phyloP scores from a whole-genome alignment of 441 rosid species.

The Adansonia gregorii region DNA sequence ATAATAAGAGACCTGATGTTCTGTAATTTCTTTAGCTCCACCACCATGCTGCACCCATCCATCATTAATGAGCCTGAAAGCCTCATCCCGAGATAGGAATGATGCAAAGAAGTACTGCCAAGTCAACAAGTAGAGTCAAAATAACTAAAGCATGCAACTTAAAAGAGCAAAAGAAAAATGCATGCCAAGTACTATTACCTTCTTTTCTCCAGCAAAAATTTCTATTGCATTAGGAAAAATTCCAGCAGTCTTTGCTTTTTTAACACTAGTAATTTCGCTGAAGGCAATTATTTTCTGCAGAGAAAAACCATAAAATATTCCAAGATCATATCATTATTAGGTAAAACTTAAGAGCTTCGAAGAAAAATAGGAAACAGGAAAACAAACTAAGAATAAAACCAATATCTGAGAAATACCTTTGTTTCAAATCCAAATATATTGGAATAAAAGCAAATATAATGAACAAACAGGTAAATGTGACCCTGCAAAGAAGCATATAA shows the following conservation, averaged over 20 bases:
- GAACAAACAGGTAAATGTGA: constrained; percentile 89
- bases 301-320: constrained; percentile 25
- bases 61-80: constrained; percentile 84
- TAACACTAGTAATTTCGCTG: constrained; percentile 68
- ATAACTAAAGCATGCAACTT: background rate
- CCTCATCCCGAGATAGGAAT: constrained; percentile 95
- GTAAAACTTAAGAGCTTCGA: background rate
- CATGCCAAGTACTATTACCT: constrained; percentile 48
- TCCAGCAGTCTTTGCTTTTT: constrained; percentile 95
- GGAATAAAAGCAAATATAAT: constrained; percentile 85
- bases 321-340: constrained; percentile 23
- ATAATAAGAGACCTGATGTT: constrained; percentile 52
- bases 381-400: constrained; percentile 12
- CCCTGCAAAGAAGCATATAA: constrained; percentile 61
- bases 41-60: constrained; percentile 71
- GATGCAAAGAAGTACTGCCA: constrained; percentile 95
- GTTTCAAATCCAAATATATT: constrained; percentile 99
- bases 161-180: constrained; percentile 17
- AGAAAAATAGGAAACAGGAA: background rate
- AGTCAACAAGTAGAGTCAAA: constrained; percentile 30
- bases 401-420: constrained; percentile 55
- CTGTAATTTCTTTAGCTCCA: constrained; percentile 43
- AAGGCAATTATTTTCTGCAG: constrained; percentile 81
- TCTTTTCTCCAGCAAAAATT: constrained; percentile 77
- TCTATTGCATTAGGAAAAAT: constrained; percentile 95